phyloP scores from a whole-genome alignment of 768 basidiomycete species.

The Stropharia rugosoannulata region DNA sequence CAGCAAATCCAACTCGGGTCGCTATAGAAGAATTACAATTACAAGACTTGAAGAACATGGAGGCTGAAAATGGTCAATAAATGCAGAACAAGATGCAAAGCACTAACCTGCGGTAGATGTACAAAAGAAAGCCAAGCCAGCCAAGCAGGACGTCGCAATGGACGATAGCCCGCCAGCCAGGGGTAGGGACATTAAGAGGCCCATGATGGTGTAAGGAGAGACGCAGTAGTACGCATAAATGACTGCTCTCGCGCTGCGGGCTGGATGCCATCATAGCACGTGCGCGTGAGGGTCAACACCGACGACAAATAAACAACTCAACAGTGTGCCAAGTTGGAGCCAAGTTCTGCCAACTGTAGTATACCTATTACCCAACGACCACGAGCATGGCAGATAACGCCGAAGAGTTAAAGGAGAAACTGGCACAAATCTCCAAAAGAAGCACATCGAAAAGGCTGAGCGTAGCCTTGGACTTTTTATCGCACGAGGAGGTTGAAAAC shows the following conservation, averaged over 20 bases:
- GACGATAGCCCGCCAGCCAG: conserved; percentile 65
- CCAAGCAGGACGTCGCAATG: conserved; percentile 81
- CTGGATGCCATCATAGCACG: background rate
- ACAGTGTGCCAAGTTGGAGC: too few relatives aligned
- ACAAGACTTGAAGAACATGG: conserved; percentile 97
- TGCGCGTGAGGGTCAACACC: background rate
- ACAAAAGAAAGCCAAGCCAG: conserved; percentile 81
- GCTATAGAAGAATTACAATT: conserved; percentile 99
- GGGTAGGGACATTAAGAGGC: conserved; percentile 71
- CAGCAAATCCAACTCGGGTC: conserved; percentile 93
- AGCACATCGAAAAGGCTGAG: too few relatives aligned
- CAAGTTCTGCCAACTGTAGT: too few relatives aligned
- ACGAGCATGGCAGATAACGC: too few relatives aligned
- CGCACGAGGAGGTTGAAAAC: too few relatives aligned
- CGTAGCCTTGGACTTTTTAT: too few relatives aligned
- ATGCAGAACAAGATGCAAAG: background rate
- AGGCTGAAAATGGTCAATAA: conserved; percentile 50
- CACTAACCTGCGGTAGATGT: conserved; percentile 78
- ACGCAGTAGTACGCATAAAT: background rate
- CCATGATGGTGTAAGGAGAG: conserved; percentile 46
- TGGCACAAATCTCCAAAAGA: too few relatives aligned
- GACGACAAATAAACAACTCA: background rate
- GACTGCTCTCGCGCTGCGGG: background rate
- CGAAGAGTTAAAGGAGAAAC: too few relatives aligned
- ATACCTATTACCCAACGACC: too few relatives aligned